Evolutionary conservation across 1,284 basidiomycete genomes (phyloP).

Genomic region (Sanghuangporus sanghuang): DNA sequence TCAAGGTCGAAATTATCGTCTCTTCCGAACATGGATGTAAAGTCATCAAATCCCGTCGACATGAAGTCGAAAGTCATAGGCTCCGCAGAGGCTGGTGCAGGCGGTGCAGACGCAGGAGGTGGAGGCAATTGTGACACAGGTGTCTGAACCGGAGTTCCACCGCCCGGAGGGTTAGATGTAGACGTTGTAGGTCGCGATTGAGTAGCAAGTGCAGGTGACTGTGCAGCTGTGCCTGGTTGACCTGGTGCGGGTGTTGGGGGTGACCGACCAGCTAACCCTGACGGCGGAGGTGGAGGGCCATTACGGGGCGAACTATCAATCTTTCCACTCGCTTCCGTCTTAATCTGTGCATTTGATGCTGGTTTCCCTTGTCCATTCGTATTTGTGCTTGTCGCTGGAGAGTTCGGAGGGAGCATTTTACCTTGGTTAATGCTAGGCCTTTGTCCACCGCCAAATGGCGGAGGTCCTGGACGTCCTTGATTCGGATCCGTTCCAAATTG

Average conservation of each 20-base stretch:
- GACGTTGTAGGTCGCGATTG: constrained; percentile 11
- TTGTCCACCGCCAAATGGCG: constrained; percentile 1
- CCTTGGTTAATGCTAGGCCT: neutral
- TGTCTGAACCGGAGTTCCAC: neutral
- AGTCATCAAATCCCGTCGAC: constrained; percentile 14
- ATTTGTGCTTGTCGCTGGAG: constrained; percentile 7
- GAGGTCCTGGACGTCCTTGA: constrained; percentile 5
- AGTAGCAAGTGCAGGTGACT: constrained; percentile 4
- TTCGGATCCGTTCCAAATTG: constrained; percentile 5
- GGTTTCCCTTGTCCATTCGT: constrained; percentile 1
- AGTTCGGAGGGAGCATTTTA: constrained; percentile 14
- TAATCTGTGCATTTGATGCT: neutral
- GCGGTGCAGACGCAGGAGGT: constrained; percentile 5
- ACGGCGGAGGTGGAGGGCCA: neutral
- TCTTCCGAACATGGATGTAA: constrained; percentile 15
- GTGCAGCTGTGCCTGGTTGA: neutral
- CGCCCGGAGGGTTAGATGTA: constrained; percentile 5
- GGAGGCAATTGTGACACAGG: neutral
- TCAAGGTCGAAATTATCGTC: constrained; percentile 8
- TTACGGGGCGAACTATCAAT: constrained; percentile 10
- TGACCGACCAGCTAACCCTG: constrained; percentile 5
- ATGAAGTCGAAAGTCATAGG: constrained; percentile 11
- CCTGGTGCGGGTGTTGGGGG: constrained; percentile 7
- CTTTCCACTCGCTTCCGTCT: constrained; percentile 4
- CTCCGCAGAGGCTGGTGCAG: neutral